Base-by-base conservation (phyloP, 1,139 yeast species). In the Torulaspora pretoriensis region DNA sequence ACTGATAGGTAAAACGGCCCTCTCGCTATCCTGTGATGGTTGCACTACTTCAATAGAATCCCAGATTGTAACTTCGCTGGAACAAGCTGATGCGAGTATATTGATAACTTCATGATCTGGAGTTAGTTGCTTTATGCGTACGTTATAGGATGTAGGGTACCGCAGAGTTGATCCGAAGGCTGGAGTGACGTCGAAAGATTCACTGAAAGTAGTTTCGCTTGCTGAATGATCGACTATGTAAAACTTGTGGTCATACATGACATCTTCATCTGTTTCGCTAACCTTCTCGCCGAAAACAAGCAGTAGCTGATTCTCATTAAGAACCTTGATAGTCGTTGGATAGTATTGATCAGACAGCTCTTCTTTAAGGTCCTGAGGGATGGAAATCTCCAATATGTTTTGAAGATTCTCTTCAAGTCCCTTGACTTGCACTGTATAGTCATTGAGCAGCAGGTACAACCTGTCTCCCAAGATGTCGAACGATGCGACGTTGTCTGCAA, bases 1-100 rank as follows among this genome's bases (percentile, higher is more conserved):
- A 59, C 77, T 77, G 52, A 86, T 69, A 1, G 96, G 95, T 51
- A 86, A 70, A 10, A 77, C 75, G 0, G 95, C 92, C 42, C 85
- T 73, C 52, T 78, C 78, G 3, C 81, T 70, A 57, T 88, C 96
- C 54, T 83, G 85, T 3, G 74, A 64, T 17, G 81, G 79, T 29
- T 66, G 34, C 72, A 61, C 12, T 63, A 57, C 55, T 13, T 57
- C 55, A 2, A 43, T 35, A 2, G 64, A 65, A 1, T 61, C 55
- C 14, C 73, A 48, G 0, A 81, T 55, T 0, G 80, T 66, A 7
- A 83, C 59, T 46, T 84, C 92, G 2, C 83, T 73, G 0, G 92
- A 78, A 27, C 78, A 71, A 0, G 89, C 77, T 1, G 83, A 76
- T 1, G 84, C 76, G 1, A 82, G 52, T 16, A 83, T 63, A 26